Evolutionary conservation across 305 asterid species (phyloP), one percentile per base, ranked within the genome.

Genomic region (Solanum hybrid): DNA sequence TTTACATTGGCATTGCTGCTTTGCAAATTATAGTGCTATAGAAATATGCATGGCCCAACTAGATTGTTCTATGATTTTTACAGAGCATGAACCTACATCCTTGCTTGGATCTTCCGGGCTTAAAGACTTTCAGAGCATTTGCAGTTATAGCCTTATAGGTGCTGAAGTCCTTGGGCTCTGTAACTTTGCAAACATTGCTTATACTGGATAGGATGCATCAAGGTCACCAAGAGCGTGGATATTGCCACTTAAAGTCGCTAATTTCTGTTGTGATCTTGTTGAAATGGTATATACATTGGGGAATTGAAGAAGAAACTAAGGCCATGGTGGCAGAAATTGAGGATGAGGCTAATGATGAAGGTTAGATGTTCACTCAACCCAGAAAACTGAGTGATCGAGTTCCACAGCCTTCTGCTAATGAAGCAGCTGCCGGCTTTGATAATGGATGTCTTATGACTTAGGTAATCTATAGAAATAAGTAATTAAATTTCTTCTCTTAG

Each of bases 261-360:
- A 89, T 95, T 79, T 96, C 96, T 95, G 93, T 36, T 95, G 97
- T 90, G 96, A 96, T 93, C 92, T 95, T 90, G 97, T 95, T 60
- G 97, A 97, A 40, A 98, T 95, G 89, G 95, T 96, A 72, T 96
- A 95, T 60, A 7, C 89, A 93, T 95, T 27, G 26, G 26, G 56
- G 22, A 80, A 24, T 27, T 7, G 98, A 95, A 92, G 98, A 96
- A 91, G 99, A 96, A 94, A 93, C 97, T 46, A 96, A 95, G 92
- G 97, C 96, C 32, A 92, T 95, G 98, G 98, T 96, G 24, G 95
- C 99, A 89, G 98, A 96, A 92, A 95, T 95, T 92, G 99, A 96
- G 91, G 98, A 94, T 89, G 98, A 96, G 31, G 98, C 98, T 90
- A 96, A 95, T 90, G 98, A 95, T 89, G 98, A 95, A 91, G 97